Evolutionary conservation across 768 basidiomycete genomes (phyloP).

Genomic region (Cystofilobasidium macerans): DNA sequence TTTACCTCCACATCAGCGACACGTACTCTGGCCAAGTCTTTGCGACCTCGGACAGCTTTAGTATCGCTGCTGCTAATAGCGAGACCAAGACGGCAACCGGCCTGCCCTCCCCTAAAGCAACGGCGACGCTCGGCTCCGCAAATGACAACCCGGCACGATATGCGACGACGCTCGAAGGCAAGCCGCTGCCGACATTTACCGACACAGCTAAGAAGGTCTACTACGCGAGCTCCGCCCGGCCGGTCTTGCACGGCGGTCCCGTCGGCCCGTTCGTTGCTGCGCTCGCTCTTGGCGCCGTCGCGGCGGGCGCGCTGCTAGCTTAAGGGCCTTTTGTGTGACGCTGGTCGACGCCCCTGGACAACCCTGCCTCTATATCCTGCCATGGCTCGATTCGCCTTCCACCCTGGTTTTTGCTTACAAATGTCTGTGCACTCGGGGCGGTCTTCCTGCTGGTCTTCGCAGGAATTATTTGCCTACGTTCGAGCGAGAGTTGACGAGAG

Average conservation of each 20-base stretch:
- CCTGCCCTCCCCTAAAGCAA: not conserved
- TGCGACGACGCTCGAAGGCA: not conserved
- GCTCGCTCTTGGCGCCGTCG: not conserved
- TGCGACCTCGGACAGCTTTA: not conserved
- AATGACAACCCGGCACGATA: not conserved
- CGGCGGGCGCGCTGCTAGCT: not conserved
- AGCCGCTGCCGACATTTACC: not conserved
- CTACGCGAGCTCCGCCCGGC: not conserved
- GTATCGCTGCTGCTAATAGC: not conserved
- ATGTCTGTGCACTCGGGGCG: no score
- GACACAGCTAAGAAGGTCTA: not conserved
- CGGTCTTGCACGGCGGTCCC: not conserved
- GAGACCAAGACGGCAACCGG: not conserved
- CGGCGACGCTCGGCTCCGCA: not conserved
- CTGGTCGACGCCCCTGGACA: no score
- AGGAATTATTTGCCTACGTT: no score
- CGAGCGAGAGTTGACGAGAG: no score
- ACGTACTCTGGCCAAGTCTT: constrained; percentile 8
- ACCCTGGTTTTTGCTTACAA: no score
- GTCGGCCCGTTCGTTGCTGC: not conserved
- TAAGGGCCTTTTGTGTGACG: not conserved
- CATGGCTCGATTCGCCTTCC: no score
- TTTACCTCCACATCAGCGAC: not conserved
- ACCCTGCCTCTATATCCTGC: no score
- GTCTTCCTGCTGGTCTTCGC: no score